Percentiles rank a stretch among this genome's conserved stretches.
phyloP scores from a whole-genome alignment of 148 eudicot species.

The Nyssa sinensis region DNA sequence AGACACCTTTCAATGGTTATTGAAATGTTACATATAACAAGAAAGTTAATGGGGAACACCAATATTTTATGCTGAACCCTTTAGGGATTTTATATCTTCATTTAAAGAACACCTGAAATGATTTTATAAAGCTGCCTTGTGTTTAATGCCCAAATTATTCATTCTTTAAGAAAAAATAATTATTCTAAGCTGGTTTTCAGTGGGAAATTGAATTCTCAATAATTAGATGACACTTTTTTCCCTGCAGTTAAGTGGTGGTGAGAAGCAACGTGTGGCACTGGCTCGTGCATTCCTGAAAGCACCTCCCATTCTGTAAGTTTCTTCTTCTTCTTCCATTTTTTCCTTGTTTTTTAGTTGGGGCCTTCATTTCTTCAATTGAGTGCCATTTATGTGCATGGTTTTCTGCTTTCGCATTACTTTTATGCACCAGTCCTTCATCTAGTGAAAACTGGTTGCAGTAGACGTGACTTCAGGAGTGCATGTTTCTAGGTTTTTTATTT shows the following conservation, averaged over 20 bases:
- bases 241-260: slow-evolving; percentile 97
- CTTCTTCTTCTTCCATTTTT: slow-evolving; percentile 14
- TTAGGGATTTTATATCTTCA: too few relatives aligned
- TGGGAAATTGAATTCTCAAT: not conserved
- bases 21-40: too few relatives aligned
- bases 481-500: not conserved
- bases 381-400: not conserved
- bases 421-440: not conserved
- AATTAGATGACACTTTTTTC: not conserved
- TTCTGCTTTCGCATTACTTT: not conserved
- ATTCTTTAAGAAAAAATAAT: too few relatives aligned
- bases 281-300: slow-evolving; percentile 98
- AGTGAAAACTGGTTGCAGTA: not conserved
- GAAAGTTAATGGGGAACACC: too few relatives aligned
- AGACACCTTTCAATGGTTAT: too few relatives aligned
- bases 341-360: not conserved
- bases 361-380: not conserved
- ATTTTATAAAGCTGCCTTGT: too few relatives aligned
- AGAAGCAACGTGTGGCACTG: slow-evolving; percentile 93
- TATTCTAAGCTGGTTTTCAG: not conserved
- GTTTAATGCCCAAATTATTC: too few relatives aligned
- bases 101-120: not conserved
- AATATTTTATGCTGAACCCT: too few relatives aligned
- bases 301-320: slow-evolving; percentile 72
- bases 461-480: too few relatives aligned